A percentile compares a stretch with the other conserved stretches of the same genome.
Evolutionary conservation across 805 yeast genomes (phyloP).

Genomic region (Saccharomycodes ludwigii): DNA sequence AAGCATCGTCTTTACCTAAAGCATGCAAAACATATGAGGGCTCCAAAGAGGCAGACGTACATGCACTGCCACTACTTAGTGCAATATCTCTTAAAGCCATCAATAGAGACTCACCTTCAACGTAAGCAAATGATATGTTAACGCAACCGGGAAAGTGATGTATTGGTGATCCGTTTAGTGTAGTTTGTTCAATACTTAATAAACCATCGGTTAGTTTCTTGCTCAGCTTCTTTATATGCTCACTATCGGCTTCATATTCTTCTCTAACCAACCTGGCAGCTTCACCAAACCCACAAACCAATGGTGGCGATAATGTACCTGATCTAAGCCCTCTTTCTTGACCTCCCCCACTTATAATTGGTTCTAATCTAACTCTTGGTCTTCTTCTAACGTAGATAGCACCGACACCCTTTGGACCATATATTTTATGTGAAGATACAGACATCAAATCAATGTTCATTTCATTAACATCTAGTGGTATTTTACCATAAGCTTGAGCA

Average conservation of each 20-base stretch:
- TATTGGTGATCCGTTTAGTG: slow-evolving; percentile 70
- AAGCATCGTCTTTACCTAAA: slow-evolving; percentile 93
- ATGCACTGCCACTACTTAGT: slow-evolving; percentile 91
- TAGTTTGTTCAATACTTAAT: slow-evolving; percentile 75
- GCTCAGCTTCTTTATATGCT: slow-evolving; percentile 61
- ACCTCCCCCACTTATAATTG: slow-evolving; percentile 94
- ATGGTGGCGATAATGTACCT: slow-evolving; percentile 95
- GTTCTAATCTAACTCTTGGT: slow-evolving; percentile 94
- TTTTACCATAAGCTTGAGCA: slow-evolving; percentile 95
- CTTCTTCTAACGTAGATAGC: slow-evolving; percentile 93
- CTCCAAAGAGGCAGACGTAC: slow-evolving; percentile 96
- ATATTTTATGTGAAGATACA: slow-evolving; percentile 89
- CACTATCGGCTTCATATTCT: slow-evolving; percentile 64
- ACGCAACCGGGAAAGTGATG: slow-evolving; percentile 88
- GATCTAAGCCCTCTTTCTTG: slow-evolving; percentile 97
- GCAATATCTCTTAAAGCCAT: slow-evolving; percentile 98
- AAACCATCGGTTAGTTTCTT: slow-evolving; percentile 61
- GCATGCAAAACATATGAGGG: slow-evolving; percentile 96
- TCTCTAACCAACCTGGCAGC: slow-evolving; percentile 75
- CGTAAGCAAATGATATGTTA: slow-evolving; percentile 90
- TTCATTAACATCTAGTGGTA: slow-evolving; percentile 84
- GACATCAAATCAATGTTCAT: slow-evolving; percentile 89
- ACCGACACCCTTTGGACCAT: slow-evolving; percentile 97
- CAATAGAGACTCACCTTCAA: slow-evolving; percentile 93
- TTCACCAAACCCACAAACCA: slow-evolving; percentile 93